Evolutionary conservation across 495 filamentous ascomycete species (phyloP).

Genomic region (Penicillium canariense): DNA sequence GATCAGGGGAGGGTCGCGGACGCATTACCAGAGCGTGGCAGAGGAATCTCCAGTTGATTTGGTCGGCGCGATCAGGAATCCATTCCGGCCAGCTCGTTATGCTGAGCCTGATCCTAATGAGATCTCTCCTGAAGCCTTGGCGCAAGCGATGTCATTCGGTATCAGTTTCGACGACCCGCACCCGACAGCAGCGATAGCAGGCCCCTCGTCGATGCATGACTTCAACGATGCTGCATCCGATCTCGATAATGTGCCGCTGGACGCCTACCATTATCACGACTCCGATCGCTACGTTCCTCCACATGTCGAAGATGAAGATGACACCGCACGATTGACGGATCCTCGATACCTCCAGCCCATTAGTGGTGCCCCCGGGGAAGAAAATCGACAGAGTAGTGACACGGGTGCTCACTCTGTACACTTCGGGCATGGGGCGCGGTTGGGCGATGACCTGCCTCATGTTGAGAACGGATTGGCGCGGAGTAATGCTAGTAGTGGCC

Average conservation of each 20-base stretch:
- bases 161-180: slow-evolving; percentile 49
- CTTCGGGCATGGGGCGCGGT: slow-evolving; percentile 45
- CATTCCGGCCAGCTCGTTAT: slow-evolving; percentile 26
- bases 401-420: slow-evolving; percentile 56
- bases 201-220: slow-evolving; percentile 18
- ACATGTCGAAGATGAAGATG: slow-evolving; percentile 52
- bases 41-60: slow-evolving; percentile 50
- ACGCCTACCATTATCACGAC: slow-evolving; percentile 25
- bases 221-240: slow-evolving; percentile 31
- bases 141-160: slow-evolving; percentile 61
- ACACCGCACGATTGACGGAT: slow-evolving; percentile 66
- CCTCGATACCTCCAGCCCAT: slow-evolving; percentile 63
- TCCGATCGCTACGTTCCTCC: slow-evolving; percentile 52
- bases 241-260: slow-evolving; percentile 33
- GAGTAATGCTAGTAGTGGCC: slow-evolving; percentile 49
- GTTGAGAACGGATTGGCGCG: slow-evolving; percentile 46
- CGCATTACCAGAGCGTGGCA: slow-evolving; percentile 51
- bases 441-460: slow-evolving; percentile 63
- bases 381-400: slow-evolving; percentile 57
- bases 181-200: slow-evolving; percentile 20
- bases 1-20: slow-evolving; percentile 31
- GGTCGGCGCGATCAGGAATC: slow-evolving; percentile 21
- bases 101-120: slow-evolving; percentile 30
- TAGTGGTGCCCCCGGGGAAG: slow-evolving; percentile 51
- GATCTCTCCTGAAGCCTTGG: slow-evolving; percentile 50